phyloP scores from a whole-genome alignment of 2,329 filamentous ascomycete genomes.

The Penicillium capsulatum region DNA sequence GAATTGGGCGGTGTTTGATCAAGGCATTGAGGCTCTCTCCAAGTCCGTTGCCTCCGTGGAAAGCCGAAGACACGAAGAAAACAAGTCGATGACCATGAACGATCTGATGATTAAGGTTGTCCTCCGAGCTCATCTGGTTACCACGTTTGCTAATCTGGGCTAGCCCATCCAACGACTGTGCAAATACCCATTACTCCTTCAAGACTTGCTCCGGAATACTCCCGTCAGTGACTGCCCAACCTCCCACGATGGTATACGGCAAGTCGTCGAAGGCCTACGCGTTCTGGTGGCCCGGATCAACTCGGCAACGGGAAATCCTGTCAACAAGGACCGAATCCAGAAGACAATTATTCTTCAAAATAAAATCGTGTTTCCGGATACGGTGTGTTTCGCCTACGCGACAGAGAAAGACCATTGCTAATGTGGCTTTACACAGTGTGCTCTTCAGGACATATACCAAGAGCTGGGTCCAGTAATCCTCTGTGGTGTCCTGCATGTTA shows the following conservation, averaged over 20 bases:
- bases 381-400: slow-evolving; percentile 49
- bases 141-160: slow-evolving; percentile 10
- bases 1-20: slow-evolving; percentile 75
- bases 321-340: slow-evolving; percentile 65
- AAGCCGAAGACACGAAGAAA: slow-evolving; percentile 57
- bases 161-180: slow-evolving; percentile 90
- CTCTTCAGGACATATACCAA: slow-evolving; percentile 59
- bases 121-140: slow-evolving; percentile 9
- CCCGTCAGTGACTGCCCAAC: slow-evolving; percentile 80
- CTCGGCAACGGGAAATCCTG: slow-evolving; percentile 70
- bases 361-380: slow-evolving; percentile 67
- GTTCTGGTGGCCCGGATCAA: slow-evolving; percentile 78
- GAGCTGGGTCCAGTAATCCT: slow-evolving; percentile 74
- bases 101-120: slow-evolving; percentile 85
- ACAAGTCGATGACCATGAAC: slow-evolving; percentile 73
- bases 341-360: slow-evolving; percentile 84
- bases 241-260: slow-evolving; percentile 74
- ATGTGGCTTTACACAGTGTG: slow-evolving; percentile 11
- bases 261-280: slow-evolving; percentile 65
- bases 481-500: slow-evolving; percentile 78
- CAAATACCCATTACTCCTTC: slow-evolving; percentile 83
- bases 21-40: slow-evolving; percentile 77
- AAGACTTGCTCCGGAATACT: slow-evolving; percentile 76
- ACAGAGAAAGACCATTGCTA: not conserved
- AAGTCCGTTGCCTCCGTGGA: slow-evolving; percentile 69